Evolutionary conservation across 1,284 basidiomycete species (phyloP), one percentile per base, ranked within the genome.

Genomic region (Pyrrhoderma noxium): DNA sequence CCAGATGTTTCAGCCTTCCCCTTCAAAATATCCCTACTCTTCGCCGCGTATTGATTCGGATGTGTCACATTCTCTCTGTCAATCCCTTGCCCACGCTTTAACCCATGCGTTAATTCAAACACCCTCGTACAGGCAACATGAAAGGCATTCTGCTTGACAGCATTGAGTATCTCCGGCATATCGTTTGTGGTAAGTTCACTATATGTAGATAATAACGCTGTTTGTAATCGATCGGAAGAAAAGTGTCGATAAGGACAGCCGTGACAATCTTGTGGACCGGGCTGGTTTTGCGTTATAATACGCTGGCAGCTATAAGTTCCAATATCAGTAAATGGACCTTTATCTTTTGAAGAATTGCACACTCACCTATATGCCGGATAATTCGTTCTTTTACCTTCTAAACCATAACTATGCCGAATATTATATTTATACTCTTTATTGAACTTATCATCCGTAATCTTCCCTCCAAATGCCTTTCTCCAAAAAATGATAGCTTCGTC

Each of bases 361-460:
- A 60, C 74, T 38, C 56, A 89, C 91, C 79, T 93, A 70, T 88
- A 92, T 0, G 96, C 93, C 3, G 91, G 80, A 66, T 99, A 99
- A 67, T 98, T 97, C 47, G 86, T 87, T 38, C 95, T 80, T 63
- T 87, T 89, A 7, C 96, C 96, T 66, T 99, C 96, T 40, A 97
- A 73, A 42, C 96, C 96, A 65, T 89, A 99, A 8, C 83, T 85
- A 68, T 99, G 96, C 37, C 95, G 84, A 60, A 99, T 94, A 61
- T 99, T 99, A 69, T 99, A 99, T 60, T 84, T 85, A 74, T 98
- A 89, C 64, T 97, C 91, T 67, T 99, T 99, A 72, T 93, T 94
- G 72, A 99, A 99, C 67, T 94, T 89, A 70, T 99, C 93, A 58
- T 98, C 94, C 19, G 83, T 83, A 53, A 90, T 80, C 35, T 71